Evolutionary conservation across 495 filamentous ascomycete species (phyloP).

Genomic region (Neurospora cerealis): DNA sequence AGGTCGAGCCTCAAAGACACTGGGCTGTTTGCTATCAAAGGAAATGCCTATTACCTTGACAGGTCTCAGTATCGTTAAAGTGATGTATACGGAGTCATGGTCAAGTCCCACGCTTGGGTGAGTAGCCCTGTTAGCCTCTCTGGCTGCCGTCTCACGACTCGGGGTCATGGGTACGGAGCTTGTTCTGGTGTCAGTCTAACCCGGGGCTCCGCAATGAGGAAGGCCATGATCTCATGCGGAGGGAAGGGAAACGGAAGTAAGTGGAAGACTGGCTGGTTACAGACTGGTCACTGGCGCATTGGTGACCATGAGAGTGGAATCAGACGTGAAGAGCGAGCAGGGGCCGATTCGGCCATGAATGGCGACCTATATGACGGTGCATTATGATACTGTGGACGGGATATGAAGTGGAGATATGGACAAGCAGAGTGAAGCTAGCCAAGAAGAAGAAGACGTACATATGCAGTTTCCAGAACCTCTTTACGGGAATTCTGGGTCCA

Average conservation of each 20-base stretch:
- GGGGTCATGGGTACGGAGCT: background rate
- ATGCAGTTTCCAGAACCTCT: background rate
- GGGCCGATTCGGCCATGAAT: too few relatives aligned
- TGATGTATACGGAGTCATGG: background rate
- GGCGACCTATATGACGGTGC: too few relatives aligned
- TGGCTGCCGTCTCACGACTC: background rate
- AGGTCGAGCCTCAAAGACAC: background rate
- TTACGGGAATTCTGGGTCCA: background rate
- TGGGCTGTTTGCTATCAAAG: background rate
- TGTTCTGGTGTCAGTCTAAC: background rate
- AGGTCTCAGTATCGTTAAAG: background rate
- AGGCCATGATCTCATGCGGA: too few relatives aligned
- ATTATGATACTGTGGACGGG: background rate
- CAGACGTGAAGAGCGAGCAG: too few relatives aligned
- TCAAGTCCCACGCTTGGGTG: background rate
- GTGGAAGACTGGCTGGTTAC: too few relatives aligned
- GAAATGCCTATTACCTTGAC: background rate
- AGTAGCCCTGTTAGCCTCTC: background rate
- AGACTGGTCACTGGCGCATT: too few relatives aligned
- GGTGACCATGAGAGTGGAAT: too few relatives aligned
- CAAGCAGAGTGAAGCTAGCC: background rate
- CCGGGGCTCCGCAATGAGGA: too few relatives aligned
- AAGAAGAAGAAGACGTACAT: background rate
- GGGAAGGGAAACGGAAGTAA: too few relatives aligned
- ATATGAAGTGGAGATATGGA: background rate